Evolutionary conservation across 371 early-diverging fungal genomes (phyloP), one percentile per base, ranked within the genome.

Genomic region (Rhizomucor miehei): DNA sequence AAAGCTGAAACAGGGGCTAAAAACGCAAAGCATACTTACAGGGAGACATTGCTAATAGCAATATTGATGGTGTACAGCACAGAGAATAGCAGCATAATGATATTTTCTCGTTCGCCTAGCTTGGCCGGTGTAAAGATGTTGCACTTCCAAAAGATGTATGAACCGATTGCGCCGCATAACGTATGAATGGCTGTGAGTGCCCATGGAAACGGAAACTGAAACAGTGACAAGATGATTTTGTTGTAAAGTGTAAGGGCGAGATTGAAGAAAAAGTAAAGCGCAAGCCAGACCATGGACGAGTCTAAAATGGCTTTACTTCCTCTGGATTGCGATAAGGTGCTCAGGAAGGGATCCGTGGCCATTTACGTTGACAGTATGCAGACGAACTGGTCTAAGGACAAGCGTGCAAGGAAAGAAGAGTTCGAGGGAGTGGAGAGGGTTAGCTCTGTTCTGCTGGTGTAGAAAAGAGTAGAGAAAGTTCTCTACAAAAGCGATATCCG

Each of bases 171-270:
- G 38, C 88, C 82, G 51, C 85, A 82, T 23, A 90, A 59, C n/a
- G 89, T 85, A 57, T 94, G 95, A 51, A 91, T 80, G 5, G 90
- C 90, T 0, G 95, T 94, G 14, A 94, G 72, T 21, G 89, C 83
- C 92, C 93, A 94, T 11, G 95, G 95, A 67, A 81, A 92, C 10
- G 95, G 95, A 63, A 84, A 92, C 19, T 79, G 76, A 66, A 93
- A 94, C 16, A 75, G 60, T 56, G 84, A 80, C 36, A 84, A 63
- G 43, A 94, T 81, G 48, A 85, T 80, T 73, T 94, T 94, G 80
- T 89, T 92, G 71, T 90, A 89, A 29, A 94, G 75, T 0, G 94
- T 93, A 37, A 94, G 73, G 29, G 85, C 69, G 36, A 94, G 83
- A 72, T 91, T 92, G 62, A 89, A 73, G 45, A 79, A 38, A 66